Percentiles rank a stretch among this genome's conserved stretches.
These are phyloP conservation scores for Kurtzmaniella fragi DNA, from an alignment of 805 yeast species.

Conservation along the genomic window DNA sequence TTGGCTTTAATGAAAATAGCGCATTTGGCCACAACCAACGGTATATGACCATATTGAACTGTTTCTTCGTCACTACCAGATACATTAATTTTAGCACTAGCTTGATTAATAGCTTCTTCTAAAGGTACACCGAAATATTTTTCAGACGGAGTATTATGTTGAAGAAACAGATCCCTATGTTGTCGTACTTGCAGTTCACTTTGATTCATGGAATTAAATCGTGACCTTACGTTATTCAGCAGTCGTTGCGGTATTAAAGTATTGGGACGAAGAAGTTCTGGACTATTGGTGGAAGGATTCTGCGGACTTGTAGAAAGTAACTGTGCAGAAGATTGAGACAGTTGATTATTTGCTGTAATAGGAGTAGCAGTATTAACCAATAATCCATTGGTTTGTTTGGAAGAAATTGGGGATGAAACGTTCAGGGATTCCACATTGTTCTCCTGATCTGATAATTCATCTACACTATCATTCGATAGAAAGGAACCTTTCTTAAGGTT, in stretches of 20 bases:
- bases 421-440: constrained; percentile 1
- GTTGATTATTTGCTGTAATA: no score
- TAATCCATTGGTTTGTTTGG: neutral
- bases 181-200: constrained; percentile 32
- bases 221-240: constrained; percentile 43
- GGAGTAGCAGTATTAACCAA: no score
- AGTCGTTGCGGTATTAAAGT: constrained; percentile 43
- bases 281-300: neutral
- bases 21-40: constrained; percentile 93
- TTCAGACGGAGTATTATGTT: constrained; percentile 37
- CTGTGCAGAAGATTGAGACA: no score
- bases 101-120: constrained; percentile 62
- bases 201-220: constrained; percentile 32
- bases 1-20: constrained; percentile 79
- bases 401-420: constrained; percentile 6
- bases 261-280: constrained; percentile 2
- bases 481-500: constrained; percentile 33
- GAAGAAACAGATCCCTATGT: constrained; percentile 48
- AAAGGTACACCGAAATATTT: constrained; percentile 79
- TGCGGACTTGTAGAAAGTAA: no score
- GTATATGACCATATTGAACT: constrained; percentile 80
- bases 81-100: constrained; percentile 71
- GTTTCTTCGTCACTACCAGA: constrained; percentile 54
- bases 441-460: constrained; percentile 20
- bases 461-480: constrained; percentile 33